phyloP scores from a whole-genome alignment of 169 alveolate genomes.

The Plasmodium berghei region DNA sequence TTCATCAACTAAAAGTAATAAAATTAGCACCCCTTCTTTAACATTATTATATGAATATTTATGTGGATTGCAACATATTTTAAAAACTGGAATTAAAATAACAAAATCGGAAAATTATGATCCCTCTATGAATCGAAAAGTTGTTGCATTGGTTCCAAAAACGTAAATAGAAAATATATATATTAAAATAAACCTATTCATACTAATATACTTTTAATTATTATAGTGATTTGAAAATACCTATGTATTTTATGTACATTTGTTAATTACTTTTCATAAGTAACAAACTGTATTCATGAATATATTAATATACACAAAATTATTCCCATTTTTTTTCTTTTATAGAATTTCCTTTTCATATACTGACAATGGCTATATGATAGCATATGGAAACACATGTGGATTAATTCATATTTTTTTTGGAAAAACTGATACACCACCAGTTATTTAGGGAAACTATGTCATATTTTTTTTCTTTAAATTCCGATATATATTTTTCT shows the following conservation, averaged over 20 bases:
- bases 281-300: background rate
- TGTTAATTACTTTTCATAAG: too few relatives aligned
- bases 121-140: background rate
- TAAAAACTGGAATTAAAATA: conserved; percentile 29
- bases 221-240: too few relatives aligned
- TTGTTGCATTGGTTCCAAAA: conserved; percentile 32
- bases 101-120: conserved; percentile 28
- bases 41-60: conserved; percentile 57
- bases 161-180: conserved; percentile 12
- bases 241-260: background rate
- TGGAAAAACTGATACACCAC: conserved; percentile 1
- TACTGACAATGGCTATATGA: conserved; percentile 29
- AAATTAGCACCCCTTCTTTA: conserved; percentile 12
- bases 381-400: conserved; percentile 46
- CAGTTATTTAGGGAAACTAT: background rate
- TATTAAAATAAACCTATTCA: background rate
- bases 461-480: background rate
- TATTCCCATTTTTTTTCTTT: background rate
- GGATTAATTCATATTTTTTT: conserved; percentile 46
- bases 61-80: conserved; percentile 44
- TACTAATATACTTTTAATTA: too few relatives aligned
- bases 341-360: conserved; percentile 54
- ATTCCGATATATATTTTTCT: background rate
- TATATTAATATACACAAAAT: background rate
- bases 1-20: conserved; percentile 20